Evolutionary conservation across 2,329 filamentous ascomycete genomes (phyloP), one percentile per base, ranked within the genome.

Genomic region (Endothia cerciana): DNA sequence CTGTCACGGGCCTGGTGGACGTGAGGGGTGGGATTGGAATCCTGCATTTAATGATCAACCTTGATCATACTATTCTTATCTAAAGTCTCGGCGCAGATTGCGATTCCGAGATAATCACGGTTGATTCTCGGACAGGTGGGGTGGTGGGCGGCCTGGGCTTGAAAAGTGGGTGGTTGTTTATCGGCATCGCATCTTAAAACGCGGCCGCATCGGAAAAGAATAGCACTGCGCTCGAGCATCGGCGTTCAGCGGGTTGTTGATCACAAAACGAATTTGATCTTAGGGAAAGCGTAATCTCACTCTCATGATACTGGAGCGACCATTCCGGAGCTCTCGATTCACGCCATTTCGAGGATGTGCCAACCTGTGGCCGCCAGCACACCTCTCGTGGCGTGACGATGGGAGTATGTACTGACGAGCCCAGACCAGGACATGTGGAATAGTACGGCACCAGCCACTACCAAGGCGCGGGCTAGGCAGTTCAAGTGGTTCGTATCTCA

Each of bases 21-120:
- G 36, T 17, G 41, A 64, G 33, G 22, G 41, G 17, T 68, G 66
- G 66, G 66, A 66, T 3, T 68, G 66, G 66, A 63, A 58, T 25
- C 40, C 57, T 22, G 25, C 22, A 15, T 60, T 64, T 33, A 19
- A 62, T 15, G 19, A 19, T 59, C 19, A 59, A 11, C 11, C 40
- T 28, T 59, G 22, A 45, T 19, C 13, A 41, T 59, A 15, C 25
- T 25, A 10, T 10, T 4, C 1, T 5, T 25, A 22, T 38, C 33
- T 7, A 22, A 28, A 6, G 2, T 43, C 41, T 8, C 13, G 47
- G n/a, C 36, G 25, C 22, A 25, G 19, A 38, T 38, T 10, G 36
- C 30, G 28, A 36, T 30, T 57, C 6, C 17, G 4, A 6, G 19
- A 7, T 19, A n/a, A 3, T 43, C 15, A 43, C 41, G 7, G 10